These are phyloP conservation scores for Epichloe gansuensis DNA, from an alignment of 2,329 filamentous ascomycete species.

Conservation along the genomic window DNA sequence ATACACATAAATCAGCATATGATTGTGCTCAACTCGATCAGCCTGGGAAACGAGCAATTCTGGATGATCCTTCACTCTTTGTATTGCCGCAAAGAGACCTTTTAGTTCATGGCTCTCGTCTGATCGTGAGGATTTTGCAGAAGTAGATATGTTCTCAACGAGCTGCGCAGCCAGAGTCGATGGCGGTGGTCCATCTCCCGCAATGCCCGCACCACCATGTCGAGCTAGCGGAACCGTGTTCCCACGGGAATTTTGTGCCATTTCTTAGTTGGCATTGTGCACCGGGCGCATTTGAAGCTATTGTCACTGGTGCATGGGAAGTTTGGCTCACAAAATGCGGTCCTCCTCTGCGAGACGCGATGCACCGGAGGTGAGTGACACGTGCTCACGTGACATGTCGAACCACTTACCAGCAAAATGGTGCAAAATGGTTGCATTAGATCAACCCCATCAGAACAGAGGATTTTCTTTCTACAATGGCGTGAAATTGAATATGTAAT, in stretches of 20 bases:
- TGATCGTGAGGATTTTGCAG: slow-evolving; percentile 46
- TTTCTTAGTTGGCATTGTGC: slow-evolving; percentile 16
- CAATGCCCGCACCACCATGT: slow-evolving; percentile 8
- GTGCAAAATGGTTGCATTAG: no score
- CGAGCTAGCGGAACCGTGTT: slow-evolving; percentile 11
- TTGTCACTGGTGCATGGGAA: neutral
- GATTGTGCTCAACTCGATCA: slow-evolving; percentile 63
- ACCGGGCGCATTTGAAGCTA: neutral
- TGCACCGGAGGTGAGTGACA: neutral
- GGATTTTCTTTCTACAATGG: no score
- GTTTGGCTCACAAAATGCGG: neutral
- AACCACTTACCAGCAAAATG: neutral
- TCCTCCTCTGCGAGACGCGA: neutral
- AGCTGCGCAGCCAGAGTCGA: slow-evolving; percentile 84
- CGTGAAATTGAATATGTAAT: neutral
- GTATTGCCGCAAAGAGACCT: slow-evolving; percentile 49
- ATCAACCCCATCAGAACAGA: no score
- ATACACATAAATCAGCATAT: slow-evolving; percentile 76
- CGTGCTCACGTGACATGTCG: slow-evolving; percentile 6
- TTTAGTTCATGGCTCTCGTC: slow-evolving; percentile 64
- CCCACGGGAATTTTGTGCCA: slow-evolving; percentile 15
- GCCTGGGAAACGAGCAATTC: slow-evolving; percentile 46
- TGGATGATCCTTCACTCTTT: slow-evolving; percentile 39
- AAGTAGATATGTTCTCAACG: slow-evolving; percentile 64
- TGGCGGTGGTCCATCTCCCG: slow-evolving; percentile 36